Evolutionary conservation across 2,329 filamentous ascomycete species (phyloP), one percentile per base, ranked within the genome.

Genomic region (Trichoderma arundinaceum): DNA sequence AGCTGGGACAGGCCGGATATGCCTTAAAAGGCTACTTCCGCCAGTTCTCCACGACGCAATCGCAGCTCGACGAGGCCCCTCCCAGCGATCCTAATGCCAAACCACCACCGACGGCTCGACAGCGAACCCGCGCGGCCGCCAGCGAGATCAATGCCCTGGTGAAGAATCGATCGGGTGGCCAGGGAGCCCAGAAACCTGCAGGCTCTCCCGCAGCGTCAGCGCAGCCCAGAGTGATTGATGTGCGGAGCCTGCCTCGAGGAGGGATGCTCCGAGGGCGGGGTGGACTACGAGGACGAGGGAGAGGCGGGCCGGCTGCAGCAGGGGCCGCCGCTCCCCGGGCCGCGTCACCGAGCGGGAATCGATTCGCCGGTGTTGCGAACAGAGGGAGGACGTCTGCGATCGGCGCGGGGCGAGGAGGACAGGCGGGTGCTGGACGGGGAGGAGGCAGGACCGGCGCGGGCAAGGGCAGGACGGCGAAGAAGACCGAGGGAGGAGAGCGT

Each of bases 11-110:
- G 69, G 73, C 69, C 64, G 74, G 72, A 8, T 66, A 74, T 35
- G 71, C 75, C 41, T 66, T 78, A 51, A 73, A 67, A 69, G 74
- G 66, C 46, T 79, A 74, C 68, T 72, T 77, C 63, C 76, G 75
- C 51, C 71, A 74, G 65, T 78, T 80, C 70, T 80, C 79, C 54
- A 80, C 78, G 48, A 76, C 78, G 19, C 76, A 75, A 71, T 71
- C 73, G 68, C 71, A 74, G 54, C 70, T 71, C 62, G 73, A 73
- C 67, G 75, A 78, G 62, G 62, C 68, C 59, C 70, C 66, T 59
- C 70, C 61, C 65, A 64, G 68, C 56, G 62, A 66, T 32, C 10
- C 48, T 33, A 57, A 59, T 46, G 62, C 48, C 38, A 52, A 28
- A 22, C 71, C 71, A 22, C 71, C 71, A 28, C 22, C 22, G 10